A percentile compares a stretch with the other conserved stretches of the same genome.
phyloP scores from a whole-genome alignment of 495 filamentous ascomycete genomes.

The Xylaria grammica region DNA sequence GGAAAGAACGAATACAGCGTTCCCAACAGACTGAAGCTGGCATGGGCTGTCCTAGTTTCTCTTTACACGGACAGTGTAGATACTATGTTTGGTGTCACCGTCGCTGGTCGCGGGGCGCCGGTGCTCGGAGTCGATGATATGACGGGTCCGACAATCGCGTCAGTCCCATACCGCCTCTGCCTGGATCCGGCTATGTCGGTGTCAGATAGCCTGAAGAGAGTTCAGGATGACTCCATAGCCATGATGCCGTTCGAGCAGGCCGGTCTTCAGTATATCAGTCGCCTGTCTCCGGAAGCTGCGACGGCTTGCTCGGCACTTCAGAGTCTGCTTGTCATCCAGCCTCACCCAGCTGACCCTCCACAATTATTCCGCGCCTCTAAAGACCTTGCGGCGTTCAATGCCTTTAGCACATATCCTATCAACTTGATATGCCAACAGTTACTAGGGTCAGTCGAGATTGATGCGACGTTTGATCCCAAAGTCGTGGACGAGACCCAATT shows the following conservation, averaged over 20 bases:
- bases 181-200: slow-evolving; percentile 38
- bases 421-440: background rate
- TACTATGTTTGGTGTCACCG: slow-evolving; percentile 60
- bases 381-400: background rate
- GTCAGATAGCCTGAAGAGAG: slow-evolving; percentile 37
- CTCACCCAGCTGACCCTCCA: background rate
- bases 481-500: slow-evolving; percentile 1
- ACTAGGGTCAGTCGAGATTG: background rate
- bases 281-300: slow-evolving; percentile 56
- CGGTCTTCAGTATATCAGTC: slow-evolving; percentile 65
- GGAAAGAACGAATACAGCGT: slow-evolving; percentile 1
- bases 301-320: slow-evolving; percentile 62
- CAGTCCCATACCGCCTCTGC: slow-evolving; percentile 59
- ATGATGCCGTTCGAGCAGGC: slow-evolving; percentile 62
- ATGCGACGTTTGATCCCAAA: slow-evolving; percentile 7
- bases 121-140: slow-evolving; percentile 53
- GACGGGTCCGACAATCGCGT: slow-evolving; percentile 61
- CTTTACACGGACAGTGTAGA: slow-evolving; percentile 37
- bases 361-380: background rate
- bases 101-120: slow-evolving; percentile 53
- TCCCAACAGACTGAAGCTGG: slow-evolving; percentile 22
- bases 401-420: slow-evolving; percentile 15
- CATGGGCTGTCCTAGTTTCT: slow-evolving; percentile 45
- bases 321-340: slow-evolving; percentile 59
- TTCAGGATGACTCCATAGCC: slow-evolving; percentile 55